Base-by-base conservation (phyloP, 768 basidiomycete species). In the Boletus pseudopeckii region DNA sequence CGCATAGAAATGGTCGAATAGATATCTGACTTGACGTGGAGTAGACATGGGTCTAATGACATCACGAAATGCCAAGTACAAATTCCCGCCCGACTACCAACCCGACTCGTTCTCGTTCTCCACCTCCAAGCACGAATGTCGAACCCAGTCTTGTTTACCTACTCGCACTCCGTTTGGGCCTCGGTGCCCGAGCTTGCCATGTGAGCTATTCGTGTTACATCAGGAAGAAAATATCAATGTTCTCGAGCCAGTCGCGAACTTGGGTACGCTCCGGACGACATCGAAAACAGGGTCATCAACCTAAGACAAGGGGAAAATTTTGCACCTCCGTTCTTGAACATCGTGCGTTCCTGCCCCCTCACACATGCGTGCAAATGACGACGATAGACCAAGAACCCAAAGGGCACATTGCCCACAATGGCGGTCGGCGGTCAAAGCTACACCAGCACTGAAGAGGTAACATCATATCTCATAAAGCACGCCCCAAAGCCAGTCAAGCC, bases 231-330 rank as follows among this genome's bases (percentile, higher is more conserved):
- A 20, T 26, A 8, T 32, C 26, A 26, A 33, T 28, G n/a, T 47
- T 8, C 47, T 45, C 42, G 15, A 39, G n/a, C 20, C 52, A 78
- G 77, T 38, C 68, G 60, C 39, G 79, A 81, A 58, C 75, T 80
- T 7, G 78, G 71, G 20, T 77, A 78, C 41, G 56, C 67, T 2
- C 61, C 65, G 3, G 69, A 63, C 33, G 70, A 67, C 20, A 61
- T 80, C 47, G 71, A 75, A 45, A 59, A 45, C 43, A 70, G 72
- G 61, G 56, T 59, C 38, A 56, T 77, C 53, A 72, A 79, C 67
- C 74, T 82, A 34, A 55, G 67, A 44, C 67, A 76, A 28, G 81
- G 80, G 39, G 76, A 71, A 53, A 82, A 81, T 61, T 79, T 80
- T 54, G 61, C 63, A 4, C 78, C 79, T 11, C 56, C 66, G 8